phyloP scores from a whole-genome alignment of 2,329 filamentous ascomycete genomes.

The Endoconidiophora laricicola region DNA sequence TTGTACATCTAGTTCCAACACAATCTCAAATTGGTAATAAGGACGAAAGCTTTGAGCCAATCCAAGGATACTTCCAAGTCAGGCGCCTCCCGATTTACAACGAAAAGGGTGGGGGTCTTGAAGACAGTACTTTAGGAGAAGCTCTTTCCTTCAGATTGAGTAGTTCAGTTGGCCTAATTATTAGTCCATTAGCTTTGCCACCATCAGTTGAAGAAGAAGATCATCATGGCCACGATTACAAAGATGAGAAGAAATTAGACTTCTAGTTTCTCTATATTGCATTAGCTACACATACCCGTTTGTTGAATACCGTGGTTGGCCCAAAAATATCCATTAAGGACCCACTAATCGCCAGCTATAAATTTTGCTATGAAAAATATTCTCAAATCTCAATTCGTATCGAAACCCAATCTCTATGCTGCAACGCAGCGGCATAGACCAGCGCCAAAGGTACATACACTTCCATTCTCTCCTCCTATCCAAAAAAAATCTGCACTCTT shows the following conservation, averaged over 20 bases:
- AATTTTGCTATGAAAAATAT: no score
- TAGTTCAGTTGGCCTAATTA: conserved; percentile 59
- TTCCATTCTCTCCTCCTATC: no score
- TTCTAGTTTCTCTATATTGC: conserved; percentile 2
- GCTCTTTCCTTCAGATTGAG: conserved; percentile 86
- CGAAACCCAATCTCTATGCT: no score
- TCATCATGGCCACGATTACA: conserved; percentile 12
- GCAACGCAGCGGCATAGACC: no score
- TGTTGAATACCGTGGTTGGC: no score
- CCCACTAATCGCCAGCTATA: no score
- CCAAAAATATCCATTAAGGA: neutral
- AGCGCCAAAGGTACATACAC: no score
- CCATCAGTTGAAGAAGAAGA: conserved; percentile 34
- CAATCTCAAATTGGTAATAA: conserved; percentile 9
- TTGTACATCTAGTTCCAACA: conserved; percentile 48
- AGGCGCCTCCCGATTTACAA: conserved; percentile 73
- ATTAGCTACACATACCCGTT: neutral
- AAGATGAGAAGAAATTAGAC: conserved; percentile 27
- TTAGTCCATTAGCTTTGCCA: conserved; percentile 78
- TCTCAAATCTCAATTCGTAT: no score
- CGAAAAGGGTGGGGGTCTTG: conserved; percentile 69
- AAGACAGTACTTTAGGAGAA: conserved; percentile 52
- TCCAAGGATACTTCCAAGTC: conserved; percentile 62
- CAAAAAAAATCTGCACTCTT: no score
- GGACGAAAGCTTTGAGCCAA: conserved; percentile 7